phyloP scores from a whole-genome alignment of 768 basidiomycete species.

The Phylloporus rhodoxanthus region DNA sequence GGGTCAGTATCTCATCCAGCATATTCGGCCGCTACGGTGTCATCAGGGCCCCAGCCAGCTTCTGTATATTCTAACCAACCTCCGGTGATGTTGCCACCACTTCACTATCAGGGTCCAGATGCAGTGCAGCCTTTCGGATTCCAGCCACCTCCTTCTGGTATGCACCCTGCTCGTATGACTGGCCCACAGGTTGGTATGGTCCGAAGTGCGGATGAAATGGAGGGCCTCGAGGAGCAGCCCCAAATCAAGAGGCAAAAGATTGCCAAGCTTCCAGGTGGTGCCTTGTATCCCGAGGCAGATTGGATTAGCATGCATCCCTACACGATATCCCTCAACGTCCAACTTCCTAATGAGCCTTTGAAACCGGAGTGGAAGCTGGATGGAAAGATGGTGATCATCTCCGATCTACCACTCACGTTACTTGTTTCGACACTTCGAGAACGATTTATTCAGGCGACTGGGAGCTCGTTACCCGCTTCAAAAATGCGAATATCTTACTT shows the following conservation, averaged over 20 bases:
- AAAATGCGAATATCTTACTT: conserved; percentile 73
- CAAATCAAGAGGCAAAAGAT: conserved; percentile 86
- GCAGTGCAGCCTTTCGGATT: conserved; percentile 75
- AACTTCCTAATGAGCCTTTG: conserved; percentile 73
- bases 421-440: conserved; percentile 88
- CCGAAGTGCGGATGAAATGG: conserved; percentile 78
- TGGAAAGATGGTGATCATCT: conserved; percentile 68
- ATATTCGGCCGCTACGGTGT: conserved; percentile 80
- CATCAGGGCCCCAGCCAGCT: conserved; percentile 88
- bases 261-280: conserved; percentile 79
- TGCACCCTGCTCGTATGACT: conserved; percentile 66
- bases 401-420: conserved; percentile 77
- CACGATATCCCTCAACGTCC: conserved; percentile 79
- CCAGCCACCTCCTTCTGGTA: conserved; percentile 60
- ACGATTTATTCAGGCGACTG: conserved; percentile 73
- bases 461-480: conserved; percentile 73
- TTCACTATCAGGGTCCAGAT: conserved; percentile 78
- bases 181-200: conserved; percentile 65
- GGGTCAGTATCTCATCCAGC: conserved; percentile 41
- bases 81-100: conserved; percentile 78
- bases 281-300: conserved; percentile 78
- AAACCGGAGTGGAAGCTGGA: conserved; percentile 94
- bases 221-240: conserved; percentile 61
- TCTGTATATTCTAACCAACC: conserved; percentile 57
- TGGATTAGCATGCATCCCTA: conserved; percentile 92